These are phyloP conservation scores for Fusarium palustre DNA, from an alignment of 2,329 filamentous ascomycete genomes.

Conservation along the genomic window DNA sequence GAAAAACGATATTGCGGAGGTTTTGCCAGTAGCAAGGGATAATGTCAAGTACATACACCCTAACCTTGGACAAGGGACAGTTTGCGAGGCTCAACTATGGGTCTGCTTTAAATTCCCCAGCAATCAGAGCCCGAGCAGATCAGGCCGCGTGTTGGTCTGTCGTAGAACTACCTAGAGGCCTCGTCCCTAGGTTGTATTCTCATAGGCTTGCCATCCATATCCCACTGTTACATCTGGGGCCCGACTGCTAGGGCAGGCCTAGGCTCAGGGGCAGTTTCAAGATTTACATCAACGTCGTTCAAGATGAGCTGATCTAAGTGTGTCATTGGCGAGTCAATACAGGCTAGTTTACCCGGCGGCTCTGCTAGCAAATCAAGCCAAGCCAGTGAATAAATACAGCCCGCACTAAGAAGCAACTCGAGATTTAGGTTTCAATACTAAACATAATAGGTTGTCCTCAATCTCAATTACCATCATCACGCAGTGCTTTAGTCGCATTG, in stretches of 20 bases:
- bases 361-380: constrained; percentile 9
- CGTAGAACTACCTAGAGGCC: constrained; percentile 17
- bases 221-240: constrained; percentile 29
- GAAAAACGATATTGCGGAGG: constrained; percentile 22
- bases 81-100: constrained; percentile 16
- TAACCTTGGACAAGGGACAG: constrained; percentile 8
- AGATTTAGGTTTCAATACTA: background rate
- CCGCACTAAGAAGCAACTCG: background rate
- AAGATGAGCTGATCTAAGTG: constrained; percentile 25
- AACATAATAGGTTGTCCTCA: background rate
- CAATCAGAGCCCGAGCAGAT: constrained; percentile 34
- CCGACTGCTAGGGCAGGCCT: constrained; percentile 12
- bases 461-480: background rate
- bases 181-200: constrained; percentile 22
- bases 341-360: constrained; percentile 14
- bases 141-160: constrained; percentile 31
- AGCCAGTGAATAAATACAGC: background rate
- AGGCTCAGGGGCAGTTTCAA: constrained; percentile 42
- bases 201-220: constrained; percentile 16
- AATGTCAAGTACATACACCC: constrained; percentile 18
- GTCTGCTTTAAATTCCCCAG: constrained; percentile 36
- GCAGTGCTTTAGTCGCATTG: background rate
- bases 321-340: constrained; percentile 23
- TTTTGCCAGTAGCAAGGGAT: constrained; percentile 13
- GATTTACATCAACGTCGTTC: constrained; percentile 28